Evolutionary conservation across 352 stramenopile species (phyloP), one percentile per base, ranked within the genome.

Genomic region (Thalassiosira sp.): DNA sequence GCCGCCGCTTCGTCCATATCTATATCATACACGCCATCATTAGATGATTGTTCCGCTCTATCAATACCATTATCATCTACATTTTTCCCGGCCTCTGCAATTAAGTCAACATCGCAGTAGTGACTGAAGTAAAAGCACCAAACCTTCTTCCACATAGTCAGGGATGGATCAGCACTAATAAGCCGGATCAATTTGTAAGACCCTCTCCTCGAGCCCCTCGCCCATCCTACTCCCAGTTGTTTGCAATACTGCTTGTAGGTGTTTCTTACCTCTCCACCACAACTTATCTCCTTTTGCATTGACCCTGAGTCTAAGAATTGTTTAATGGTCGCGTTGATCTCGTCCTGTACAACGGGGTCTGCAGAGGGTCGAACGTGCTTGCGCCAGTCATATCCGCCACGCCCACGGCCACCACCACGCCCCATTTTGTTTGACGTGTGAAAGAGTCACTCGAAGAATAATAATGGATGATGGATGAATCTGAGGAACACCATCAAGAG

Each of bases 81-180:
- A n/a, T n/a, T n/a, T n/a, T n/a, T n/a, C 27, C 20, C n/a, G 10
- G 24, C 18, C 16, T 46, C 24, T 5, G 8, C 53, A 20, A 62
- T 15, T 25, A 62, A 46, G 18, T 62, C 53, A 15, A 62, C 53
- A 25, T 62, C 53, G n/a, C 53, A 62, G n/a, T 62, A 62, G 20
- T 20, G 3, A 18, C 18, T 7, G n/a, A 62, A 62, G 24, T 62
- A 62, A 46, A 62, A 62, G 11, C 53, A 62, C 53, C 53, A 62
- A 43, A 62, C n/a, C 53, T 46, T 62, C 53, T 62, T 62, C 53
- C 53, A 62, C 2, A 62, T 5, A 43, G 11, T 62, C n/a, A 46
- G 18, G 8, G 6, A 20, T 11, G 53, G 53, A 62, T 62, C 53
- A 15, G 27, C 22, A 46, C 53, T 6, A 20, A 22, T 28, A 27